These are phyloP conservation scores for Blastobotrys attinorum DNA, from an alignment of 805 yeast species.

Conservation along the genomic window DNA sequence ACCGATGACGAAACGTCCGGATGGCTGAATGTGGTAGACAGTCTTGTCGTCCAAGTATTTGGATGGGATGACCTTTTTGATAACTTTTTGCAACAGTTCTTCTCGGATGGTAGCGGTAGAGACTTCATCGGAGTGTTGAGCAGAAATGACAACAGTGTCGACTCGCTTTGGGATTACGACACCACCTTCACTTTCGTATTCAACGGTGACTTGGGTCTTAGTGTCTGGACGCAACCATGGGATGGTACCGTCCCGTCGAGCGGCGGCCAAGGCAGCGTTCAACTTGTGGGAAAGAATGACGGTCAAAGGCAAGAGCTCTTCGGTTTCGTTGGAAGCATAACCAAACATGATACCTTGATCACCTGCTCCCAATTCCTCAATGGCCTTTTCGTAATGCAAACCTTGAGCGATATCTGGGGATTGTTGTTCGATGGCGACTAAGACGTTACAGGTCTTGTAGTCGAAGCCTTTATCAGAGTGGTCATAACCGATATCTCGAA, in stretches of 20 bases:
- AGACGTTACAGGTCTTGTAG: constrained; percentile 97
- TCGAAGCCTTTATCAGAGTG: constrained; percentile 94
- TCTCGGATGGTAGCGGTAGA: constrained; percentile 85
- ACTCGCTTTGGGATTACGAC: constrained; percentile 94
- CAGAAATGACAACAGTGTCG: constrained; percentile 94
- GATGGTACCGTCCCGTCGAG: constrained; percentile 92
- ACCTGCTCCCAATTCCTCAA: constrained; percentile 99
- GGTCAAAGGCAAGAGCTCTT: constrained; percentile 94
- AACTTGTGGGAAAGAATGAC: constrained; percentile 89
- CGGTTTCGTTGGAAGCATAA: constrained; percentile 98
- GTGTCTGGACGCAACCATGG: constrained; percentile 99
- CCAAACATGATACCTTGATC: constrained; percentile 99
- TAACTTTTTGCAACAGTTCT: constrained; percentile 68
- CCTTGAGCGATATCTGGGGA: constrained; percentile 99
- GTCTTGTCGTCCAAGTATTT: constrained; percentile 90
- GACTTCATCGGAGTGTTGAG: constrained; percentile 96
- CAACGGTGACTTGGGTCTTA: constrained; percentile 98
- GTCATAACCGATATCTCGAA: constrained; percentile 97
- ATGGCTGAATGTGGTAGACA: constrained; percentile 96
- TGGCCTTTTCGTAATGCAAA: constrained; percentile 87
- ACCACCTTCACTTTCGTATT: constrained; percentile 89
- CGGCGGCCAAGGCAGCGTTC: constrained; percentile 93
- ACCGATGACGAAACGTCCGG: constrained; percentile 99
- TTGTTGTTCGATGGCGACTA: constrained; percentile 99
- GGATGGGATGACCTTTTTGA: constrained; percentile 89